Conservation (phyloP, 2,329 filamentous ascomycete genomes). For the Ophiostoma angusticollis region DNA sequence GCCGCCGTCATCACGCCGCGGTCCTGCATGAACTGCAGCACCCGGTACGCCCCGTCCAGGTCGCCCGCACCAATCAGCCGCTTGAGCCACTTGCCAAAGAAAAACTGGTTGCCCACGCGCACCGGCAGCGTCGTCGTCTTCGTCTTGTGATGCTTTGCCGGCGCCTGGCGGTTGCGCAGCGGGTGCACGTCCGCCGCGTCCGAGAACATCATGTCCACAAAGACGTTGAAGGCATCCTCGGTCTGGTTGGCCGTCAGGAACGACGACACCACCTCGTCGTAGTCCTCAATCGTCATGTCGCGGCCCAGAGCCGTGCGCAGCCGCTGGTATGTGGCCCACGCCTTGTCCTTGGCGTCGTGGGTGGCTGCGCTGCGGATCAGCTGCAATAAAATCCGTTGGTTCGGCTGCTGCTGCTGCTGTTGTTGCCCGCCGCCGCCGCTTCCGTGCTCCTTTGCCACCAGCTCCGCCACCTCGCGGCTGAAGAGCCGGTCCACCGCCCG, state of each 20-base stretch:
- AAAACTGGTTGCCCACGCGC: constrained; percentile 56
- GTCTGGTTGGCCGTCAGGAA: constrained; percentile 55
- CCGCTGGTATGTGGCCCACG: constrained; percentile 55
- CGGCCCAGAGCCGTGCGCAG: constrained; percentile 30
- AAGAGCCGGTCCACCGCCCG: constrained; percentile 34
- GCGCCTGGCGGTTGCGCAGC: too few relatives aligned
- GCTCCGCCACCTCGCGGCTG: constrained; percentile 30
- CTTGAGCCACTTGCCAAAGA: constrained; percentile 83
- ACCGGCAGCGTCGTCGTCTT: constrained; percentile 26
- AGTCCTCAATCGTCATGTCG: constrained; percentile 56
- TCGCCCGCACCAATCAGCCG: constrained; percentile 62
- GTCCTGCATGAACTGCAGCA: constrained; percentile 63
- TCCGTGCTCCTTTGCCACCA: neutral
- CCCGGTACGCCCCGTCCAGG: constrained; percentile 55
- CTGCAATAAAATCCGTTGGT: constrained; percentile 11
- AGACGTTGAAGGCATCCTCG: constrained; percentile 59
- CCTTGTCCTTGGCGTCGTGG: constrained; percentile 34
- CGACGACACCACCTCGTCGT: constrained; percentile 58
- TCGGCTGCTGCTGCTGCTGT: neutral
- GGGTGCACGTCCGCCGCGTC: constrained; percentile 37
- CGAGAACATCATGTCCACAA: constrained; percentile 79
- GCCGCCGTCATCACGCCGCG: constrained; percentile 55
- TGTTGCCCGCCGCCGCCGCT: neutral
- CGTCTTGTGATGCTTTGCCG: constrained; percentile 9
- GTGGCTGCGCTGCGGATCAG: constrained; percentile 12